These are phyloP conservation scores for Hansfordia pulvinata DNA, from an alignment of 2,329 filamentous ascomycete genomes.

Conservation along the genomic window DNA sequence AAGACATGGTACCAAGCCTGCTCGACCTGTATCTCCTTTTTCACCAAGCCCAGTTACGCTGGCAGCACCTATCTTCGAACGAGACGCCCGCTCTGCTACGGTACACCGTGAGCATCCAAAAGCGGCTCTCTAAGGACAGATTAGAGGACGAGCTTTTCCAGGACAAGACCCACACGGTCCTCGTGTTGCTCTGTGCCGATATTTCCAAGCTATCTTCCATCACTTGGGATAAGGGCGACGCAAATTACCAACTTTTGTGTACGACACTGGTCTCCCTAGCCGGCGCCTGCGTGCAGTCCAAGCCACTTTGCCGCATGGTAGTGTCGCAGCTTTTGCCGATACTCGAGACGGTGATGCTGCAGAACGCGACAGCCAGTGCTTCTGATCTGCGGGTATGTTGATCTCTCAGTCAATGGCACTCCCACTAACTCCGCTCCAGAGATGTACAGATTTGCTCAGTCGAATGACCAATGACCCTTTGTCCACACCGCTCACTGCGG, in stretches of 20 bases:
- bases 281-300: constrained; percentile 16
- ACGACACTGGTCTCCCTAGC: constrained; percentile 23
- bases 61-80: no score
- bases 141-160: no score
- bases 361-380: constrained; percentile 16
- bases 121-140: no score
- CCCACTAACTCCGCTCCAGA: constrained; percentile 11
- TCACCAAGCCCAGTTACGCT: no score
- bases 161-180: no score
- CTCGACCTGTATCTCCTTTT: no score
- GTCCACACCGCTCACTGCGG: constrained; percentile 7
- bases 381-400: constrained; percentile 27
- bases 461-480: constrained; percentile 8
- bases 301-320: constrained; percentile 23
- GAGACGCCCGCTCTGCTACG: no score
- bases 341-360: constrained; percentile 20
- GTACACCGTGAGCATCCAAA: no score
- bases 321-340: constrained; percentile 28
- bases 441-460: constrained; percentile 15
- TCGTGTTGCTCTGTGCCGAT: constrained; percentile 5
- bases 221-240: constrained; percentile 13
- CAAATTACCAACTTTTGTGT: constrained; percentile 21
- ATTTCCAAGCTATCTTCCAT: constrained; percentile 8
- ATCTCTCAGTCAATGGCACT: constrained; percentile 1
- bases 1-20: no score